Conservation (phyloP, 2,329 filamentous ascomycete genomes). For the Kalaharituber pfeilii region DNA sequence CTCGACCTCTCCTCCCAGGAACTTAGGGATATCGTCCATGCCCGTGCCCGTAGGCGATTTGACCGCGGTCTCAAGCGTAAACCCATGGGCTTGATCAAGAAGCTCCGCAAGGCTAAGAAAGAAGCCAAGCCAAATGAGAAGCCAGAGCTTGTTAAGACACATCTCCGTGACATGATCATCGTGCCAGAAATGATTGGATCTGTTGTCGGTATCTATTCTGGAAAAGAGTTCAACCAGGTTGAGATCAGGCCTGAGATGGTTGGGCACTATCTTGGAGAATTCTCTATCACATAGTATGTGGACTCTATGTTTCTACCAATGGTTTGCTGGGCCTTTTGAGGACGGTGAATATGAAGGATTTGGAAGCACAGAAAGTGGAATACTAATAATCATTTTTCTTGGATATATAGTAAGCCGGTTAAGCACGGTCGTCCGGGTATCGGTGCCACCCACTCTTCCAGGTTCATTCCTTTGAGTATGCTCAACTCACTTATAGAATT, state of each 20-base stretch:
- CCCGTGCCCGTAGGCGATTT: slow-evolving; percentile 94
- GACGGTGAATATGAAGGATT: background rate
- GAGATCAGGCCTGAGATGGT: slow-evolving; percentile 99
- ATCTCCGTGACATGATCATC: slow-evolving; percentile 99
- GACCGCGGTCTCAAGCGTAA: slow-evolving; percentile 99
- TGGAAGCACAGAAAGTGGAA: background rate
- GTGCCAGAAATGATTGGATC: slow-evolving; percentile 99
- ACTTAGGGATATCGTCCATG: slow-evolving; percentile 98
- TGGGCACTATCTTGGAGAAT: slow-evolving; percentile 97
- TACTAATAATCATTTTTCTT: slow-evolving; percentile 1
- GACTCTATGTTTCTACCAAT: background rate
- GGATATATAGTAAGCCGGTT: slow-evolving; percentile 71
- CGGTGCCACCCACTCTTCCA: slow-evolving; percentile 99
- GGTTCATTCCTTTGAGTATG: slow-evolving; percentile 90
- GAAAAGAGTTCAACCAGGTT: slow-evolving; percentile 99
- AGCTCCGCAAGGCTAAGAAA: slow-evolving; percentile 98
- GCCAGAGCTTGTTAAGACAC: slow-evolving; percentile 97
- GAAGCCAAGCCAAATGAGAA: slow-evolving; percentile 99
- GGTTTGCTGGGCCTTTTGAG: no score
- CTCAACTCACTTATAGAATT: no score
- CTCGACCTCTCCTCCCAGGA: slow-evolving; percentile 97
- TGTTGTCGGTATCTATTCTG: slow-evolving; percentile 98
- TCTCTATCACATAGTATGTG: slow-evolving; percentile 98
- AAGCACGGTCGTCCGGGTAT: slow-evolving; percentile 99
- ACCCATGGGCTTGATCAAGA: slow-evolving; percentile 99